phyloP scores from a whole-genome alignment of 2,329 filamentous ascomycete genomes.

The Incumbomyces lentus region DNA sequence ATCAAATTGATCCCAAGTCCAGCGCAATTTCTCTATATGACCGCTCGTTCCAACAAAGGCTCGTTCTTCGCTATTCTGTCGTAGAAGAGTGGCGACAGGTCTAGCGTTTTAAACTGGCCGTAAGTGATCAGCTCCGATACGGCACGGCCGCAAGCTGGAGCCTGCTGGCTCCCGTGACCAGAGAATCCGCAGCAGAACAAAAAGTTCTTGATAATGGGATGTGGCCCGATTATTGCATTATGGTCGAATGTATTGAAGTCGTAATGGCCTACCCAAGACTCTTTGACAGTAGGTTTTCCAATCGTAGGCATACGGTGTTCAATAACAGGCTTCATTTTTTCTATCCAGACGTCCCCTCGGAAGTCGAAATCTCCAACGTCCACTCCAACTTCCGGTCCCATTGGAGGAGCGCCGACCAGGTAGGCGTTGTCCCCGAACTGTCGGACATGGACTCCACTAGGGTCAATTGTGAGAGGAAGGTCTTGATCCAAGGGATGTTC shows the following conservation, averaged over 20 bases:
- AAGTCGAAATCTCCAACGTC: slow-evolving; percentile 16
- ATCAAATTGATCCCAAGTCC: background rate
- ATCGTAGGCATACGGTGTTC: slow-evolving; percentile 12
- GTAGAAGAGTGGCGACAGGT: background rate
- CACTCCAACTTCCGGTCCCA: slow-evolving; percentile 13
- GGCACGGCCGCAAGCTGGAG: slow-evolving; percentile 13
- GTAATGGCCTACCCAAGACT: slow-evolving; percentile 17
- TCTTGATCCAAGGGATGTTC: slow-evolving; percentile 13
- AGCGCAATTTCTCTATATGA: background rate
- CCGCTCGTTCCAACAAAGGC: background rate
- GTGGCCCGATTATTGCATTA: slow-evolving; percentile 14
- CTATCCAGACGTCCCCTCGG: slow-evolving; percentile 11
- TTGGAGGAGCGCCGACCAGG: slow-evolving; percentile 15
- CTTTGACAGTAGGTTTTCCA: slow-evolving; percentile 8
- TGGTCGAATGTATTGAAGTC: slow-evolving; percentile 18
- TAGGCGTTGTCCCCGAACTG: slow-evolving; percentile 12
- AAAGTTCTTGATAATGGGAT: slow-evolving; percentile 10
- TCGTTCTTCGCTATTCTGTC: background rate
- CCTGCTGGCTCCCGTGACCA: slow-evolving; percentile 11
- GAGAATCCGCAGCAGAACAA: slow-evolving; percentile 13
- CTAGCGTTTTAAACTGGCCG: slow-evolving; percentile 12
- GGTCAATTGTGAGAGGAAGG: slow-evolving; percentile 16
- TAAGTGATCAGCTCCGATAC: slow-evolving; percentile 14
- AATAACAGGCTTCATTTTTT: slow-evolving; percentile 15
- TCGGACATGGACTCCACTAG: slow-evolving; percentile 13